Evolutionary conservation across 176 grass and related monocot genomes (phyloP), one percentile per base, ranked within the genome.

Genomic region (Cenchrus fungigraminus): DNA sequence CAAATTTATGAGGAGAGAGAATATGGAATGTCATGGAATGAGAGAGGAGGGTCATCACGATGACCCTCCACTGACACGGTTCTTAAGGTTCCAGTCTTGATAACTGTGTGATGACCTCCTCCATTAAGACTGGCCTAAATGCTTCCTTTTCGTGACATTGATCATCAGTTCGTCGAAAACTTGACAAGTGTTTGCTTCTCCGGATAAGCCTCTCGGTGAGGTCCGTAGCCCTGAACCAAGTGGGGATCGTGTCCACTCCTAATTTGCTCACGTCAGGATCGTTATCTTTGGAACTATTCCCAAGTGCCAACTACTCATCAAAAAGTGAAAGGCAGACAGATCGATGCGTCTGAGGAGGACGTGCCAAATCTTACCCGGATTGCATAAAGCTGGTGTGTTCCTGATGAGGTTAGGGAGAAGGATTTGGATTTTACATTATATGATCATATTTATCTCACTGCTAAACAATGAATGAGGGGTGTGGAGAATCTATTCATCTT

Each of bases 211-310:
- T 13, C 5, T 13, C 5, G 28, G 8, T 11, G 28, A 9, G 45
- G 12, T 74, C 19, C 4, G 20, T 14, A 40, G 68, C 47, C 19
- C 9, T 51, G 59, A 83, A 65, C n/a, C 20, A 56, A 17, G 12
- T 29, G 61, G 60, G 6, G 14, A 72, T 57, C 50, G 6, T 8
- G 7, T 46, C 45, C 37, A 25, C 5, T 64, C 60, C 7, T 76
- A 8, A 76, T 76, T 57, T 68, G 20, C 10, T 57, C 34, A 68
- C 16, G n/a, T 15, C 31, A 14, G 13, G 62, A 65, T 74, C 60
- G 6, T 66, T 85, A n/a, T 65, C 83, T 37, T 56, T 57, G 46
- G 12, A 58, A 15, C 68, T 55, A 9, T 54, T 80, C 31, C 13
- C 15, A 46, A 9, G 66, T 66, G 57, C 68, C 59, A 66, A 65